These are phyloP conservation scores for Hypoxylon rubiginosum DNA, from an alignment of 2,329 filamentous ascomycete genomes.

Conservation along the genomic window DNA sequence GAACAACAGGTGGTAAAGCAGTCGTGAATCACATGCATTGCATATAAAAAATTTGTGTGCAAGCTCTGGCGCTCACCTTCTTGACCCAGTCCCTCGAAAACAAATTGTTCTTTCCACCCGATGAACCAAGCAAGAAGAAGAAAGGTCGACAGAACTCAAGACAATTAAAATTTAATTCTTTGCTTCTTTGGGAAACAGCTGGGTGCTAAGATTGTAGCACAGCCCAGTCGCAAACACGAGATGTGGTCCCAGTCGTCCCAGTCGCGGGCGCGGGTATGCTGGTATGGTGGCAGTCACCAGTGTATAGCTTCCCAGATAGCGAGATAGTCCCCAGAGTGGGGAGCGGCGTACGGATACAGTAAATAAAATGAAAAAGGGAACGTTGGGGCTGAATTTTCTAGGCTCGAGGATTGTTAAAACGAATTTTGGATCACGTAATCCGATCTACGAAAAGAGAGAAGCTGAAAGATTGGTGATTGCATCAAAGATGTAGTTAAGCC, in stretches of 20 bases:
- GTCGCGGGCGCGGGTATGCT: too few relatives aligned
- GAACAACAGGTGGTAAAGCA: constrained; percentile 1
- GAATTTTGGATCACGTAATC: constrained; percentile 24
- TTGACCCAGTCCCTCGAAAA: constrained; percentile 28
- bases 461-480: not conserved
- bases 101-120: constrained; percentile 21
- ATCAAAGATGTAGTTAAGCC: not conserved
- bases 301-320: constrained; percentile 14
- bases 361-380: constrained; percentile 34
- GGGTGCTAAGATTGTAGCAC: not conserved
- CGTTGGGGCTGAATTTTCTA: constrained; percentile 5
- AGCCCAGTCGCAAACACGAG: not conserved
- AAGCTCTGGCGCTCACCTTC: constrained; percentile 52
- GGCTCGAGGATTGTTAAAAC: constrained; percentile 8
- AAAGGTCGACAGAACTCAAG: not conserved
- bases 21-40: constrained; percentile 36
- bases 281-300: not conserved
- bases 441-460: not conserved
- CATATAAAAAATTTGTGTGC: constrained; percentile 30
- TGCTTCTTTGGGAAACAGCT: constrained; percentile 25
- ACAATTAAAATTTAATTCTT: constrained; percentile 11
- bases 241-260: not conserved
- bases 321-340: constrained; percentile 31
- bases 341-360: constrained; percentile 24
- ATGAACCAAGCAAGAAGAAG: constrained; percentile 16